A percentile compares a stretch with the other conserved stretches of the same genome.
Conservation (phyloP, 1,139 yeast species). For the Suhomyces atakaporum region DNA sequence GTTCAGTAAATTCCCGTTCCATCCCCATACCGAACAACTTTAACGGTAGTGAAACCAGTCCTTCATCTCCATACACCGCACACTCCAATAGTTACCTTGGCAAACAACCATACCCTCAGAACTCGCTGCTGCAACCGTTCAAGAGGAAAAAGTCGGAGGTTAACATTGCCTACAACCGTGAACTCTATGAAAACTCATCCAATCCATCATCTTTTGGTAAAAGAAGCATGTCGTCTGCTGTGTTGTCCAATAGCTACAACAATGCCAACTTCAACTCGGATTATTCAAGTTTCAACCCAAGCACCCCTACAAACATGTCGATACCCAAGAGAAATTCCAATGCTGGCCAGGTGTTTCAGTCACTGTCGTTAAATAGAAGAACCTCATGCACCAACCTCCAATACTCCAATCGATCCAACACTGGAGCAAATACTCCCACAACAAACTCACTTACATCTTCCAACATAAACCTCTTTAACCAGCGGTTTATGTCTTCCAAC, state of each 20-base stretch:
- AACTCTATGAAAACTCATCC: conserved; percentile 14
- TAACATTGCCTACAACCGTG: conserved; percentile 20
- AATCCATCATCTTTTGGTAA: conserved; percentile 17
- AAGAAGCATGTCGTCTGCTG: conserved; percentile 16
- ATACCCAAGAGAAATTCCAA: conserved; percentile 11
- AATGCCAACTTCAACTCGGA: conserved; percentile 4
- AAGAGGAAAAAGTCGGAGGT: conserved; percentile 48
- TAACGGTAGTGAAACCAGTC: conserved; percentile 14
- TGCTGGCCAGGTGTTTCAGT: conserved; percentile 20
- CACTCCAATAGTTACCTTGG: conserved; percentile 17
- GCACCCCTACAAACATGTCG: conserved; percentile 5
- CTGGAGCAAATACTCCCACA: conserved; percentile 11
- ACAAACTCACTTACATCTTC: conserved; percentile 28
- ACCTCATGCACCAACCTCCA: conserved; percentile 22
- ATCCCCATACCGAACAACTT: conserved; percentile 30
- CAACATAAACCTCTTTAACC: conserved; percentile 32
- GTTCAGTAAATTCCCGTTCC: conserved; percentile 19
- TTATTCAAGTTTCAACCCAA: conserved; percentile 4
- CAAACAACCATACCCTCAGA: conserved; percentile 5
- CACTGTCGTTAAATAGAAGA: conserved; percentile 24
- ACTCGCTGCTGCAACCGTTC: conserved; percentile 28
- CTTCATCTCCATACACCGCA: conserved; percentile 27
- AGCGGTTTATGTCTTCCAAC: conserved; percentile 21
- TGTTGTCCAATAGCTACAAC: conserved; percentile 12
- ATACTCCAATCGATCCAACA: conserved; percentile 4